These are phyloP conservation scores for Besnoitia besnoiti DNA, from an alignment of 169 alveolate species.

Conservation along the genomic window DNA sequence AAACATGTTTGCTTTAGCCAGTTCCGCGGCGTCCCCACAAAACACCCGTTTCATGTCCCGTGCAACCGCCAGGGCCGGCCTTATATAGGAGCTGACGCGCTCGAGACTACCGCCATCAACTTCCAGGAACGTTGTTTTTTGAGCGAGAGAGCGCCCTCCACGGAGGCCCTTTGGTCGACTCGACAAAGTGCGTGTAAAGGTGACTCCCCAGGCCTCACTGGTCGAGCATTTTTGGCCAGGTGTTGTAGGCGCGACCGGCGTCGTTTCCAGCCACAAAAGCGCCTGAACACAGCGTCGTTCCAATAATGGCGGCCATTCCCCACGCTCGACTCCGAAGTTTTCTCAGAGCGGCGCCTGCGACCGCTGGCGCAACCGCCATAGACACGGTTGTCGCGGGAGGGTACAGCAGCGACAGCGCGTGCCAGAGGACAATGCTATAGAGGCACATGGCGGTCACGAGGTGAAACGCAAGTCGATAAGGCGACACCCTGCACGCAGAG, in stretches of 20 bases:
- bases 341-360: conserved; percentile 20
- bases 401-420: conserved; percentile 46
- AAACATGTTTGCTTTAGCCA: no score
- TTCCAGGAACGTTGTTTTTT: no score
- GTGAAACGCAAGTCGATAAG: conserved; percentile 68
- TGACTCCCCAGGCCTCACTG: conserved; percentile 33
- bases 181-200: no score
- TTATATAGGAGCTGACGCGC: no score
- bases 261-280: conserved; percentile 75
- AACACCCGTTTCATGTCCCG: no score
- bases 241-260: conserved; percentile 70
- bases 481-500: conserved; percentile 56
- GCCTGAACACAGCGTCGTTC: conserved; percentile 65
- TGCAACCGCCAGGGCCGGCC: no score
- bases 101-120: no score
- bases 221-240: conserved; percentile 71
- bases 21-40: no score
- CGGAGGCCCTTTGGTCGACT: no score
- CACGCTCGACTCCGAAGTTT: conserved; percentile 16
- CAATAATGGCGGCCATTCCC: conserved; percentile 51
- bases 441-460: conserved; percentile 61
- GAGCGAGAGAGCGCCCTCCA: no score
- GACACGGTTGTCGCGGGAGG: not conserved
- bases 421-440: conserved; percentile 62
- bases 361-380: conserved; percentile 11